Evolutionary conservation across 2,329 filamentous ascomycete species (phyloP).

Genomic region (Colletotrichum sp.): DNA sequence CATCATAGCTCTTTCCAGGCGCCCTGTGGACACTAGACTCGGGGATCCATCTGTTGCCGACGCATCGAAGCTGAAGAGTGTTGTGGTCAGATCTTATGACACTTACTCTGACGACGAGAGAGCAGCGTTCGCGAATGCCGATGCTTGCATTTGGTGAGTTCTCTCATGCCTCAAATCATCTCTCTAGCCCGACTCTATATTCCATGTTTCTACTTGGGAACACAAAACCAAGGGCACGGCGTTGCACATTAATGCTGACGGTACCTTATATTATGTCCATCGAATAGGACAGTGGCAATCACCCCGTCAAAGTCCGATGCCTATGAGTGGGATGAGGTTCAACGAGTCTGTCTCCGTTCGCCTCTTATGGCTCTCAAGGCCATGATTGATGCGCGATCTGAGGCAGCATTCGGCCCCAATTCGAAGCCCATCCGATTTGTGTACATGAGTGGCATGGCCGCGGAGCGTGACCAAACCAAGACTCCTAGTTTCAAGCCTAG

Average conservation of each 20-base stretch:
- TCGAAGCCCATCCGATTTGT: conserved; percentile 43
- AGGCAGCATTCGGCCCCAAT: background rate
- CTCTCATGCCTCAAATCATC: background rate
- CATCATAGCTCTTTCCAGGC: conserved; percentile 45
- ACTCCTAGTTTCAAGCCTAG: conserved; percentile 39
- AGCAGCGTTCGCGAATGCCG: conserved; percentile 41
- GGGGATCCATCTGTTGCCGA: background rate
- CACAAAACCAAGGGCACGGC: background rate
- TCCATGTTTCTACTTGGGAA: background rate
- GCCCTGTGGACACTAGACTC: conserved; percentile 22
- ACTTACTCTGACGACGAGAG: conserved; percentile 43
- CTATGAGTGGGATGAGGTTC: conserved; percentile 37
- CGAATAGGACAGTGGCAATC: conserved; percentile 30
- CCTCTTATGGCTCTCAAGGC: conserved; percentile 28
- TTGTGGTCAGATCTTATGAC: conserved; percentile 42
- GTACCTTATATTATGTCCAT: conserved; percentile 26
- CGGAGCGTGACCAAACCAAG: conserved; percentile 49
- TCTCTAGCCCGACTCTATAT: background rate
- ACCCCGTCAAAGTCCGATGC: conserved; percentile 26
- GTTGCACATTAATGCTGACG: background rate
- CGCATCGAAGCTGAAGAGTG: conserved; percentile 27
- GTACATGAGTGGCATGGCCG: conserved; percentile 49
- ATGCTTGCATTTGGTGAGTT: conserved; percentile 7
- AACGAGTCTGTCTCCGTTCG: conserved; percentile 44
- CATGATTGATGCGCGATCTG: conserved; percentile 17